Evolutionary conservation across 164 flowering plant species (phyloP).

Genomic region (Brasenia schreberi): DNA sequence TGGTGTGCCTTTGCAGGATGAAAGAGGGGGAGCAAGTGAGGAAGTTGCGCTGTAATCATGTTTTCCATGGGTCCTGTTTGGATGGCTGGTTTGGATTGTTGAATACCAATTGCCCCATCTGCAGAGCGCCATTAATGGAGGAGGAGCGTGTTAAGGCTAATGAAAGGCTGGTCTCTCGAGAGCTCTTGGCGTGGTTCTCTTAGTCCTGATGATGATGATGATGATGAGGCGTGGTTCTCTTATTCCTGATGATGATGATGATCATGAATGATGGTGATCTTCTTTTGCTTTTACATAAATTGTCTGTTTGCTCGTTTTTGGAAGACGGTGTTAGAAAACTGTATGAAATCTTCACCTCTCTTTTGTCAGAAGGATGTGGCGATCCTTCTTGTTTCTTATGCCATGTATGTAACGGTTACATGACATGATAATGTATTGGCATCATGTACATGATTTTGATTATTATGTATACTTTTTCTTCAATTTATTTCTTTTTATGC

Average conservation of each 20-base stretch:
- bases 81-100: neutral
- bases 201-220: neutral
- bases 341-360: neutral
- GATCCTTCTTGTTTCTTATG: too few species aligned
- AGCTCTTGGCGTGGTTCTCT: neutral
- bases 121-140: neutral
- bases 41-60: neutral
- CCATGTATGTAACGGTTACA: too few species aligned
- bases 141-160: neutral
- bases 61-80: neutral
- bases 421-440: too few species aligned
- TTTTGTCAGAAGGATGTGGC: too few species aligned
- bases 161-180: neutral
- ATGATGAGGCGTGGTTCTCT: neutral
- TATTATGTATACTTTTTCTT: too few species aligned
- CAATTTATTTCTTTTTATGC: too few species aligned
- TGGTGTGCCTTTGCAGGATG: neutral
- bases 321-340: neutral
- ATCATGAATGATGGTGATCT: neutral
- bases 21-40: neutral
- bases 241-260: neutral
- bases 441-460: too few species aligned
- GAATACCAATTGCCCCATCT: neutral
- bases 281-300: neutral
- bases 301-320: neutral